Evolutionary conservation across 2,329 filamentous ascomycete species (phyloP), one percentile per base, ranked within the genome.

Genomic region (Geoglossum cookeanum): DNA sequence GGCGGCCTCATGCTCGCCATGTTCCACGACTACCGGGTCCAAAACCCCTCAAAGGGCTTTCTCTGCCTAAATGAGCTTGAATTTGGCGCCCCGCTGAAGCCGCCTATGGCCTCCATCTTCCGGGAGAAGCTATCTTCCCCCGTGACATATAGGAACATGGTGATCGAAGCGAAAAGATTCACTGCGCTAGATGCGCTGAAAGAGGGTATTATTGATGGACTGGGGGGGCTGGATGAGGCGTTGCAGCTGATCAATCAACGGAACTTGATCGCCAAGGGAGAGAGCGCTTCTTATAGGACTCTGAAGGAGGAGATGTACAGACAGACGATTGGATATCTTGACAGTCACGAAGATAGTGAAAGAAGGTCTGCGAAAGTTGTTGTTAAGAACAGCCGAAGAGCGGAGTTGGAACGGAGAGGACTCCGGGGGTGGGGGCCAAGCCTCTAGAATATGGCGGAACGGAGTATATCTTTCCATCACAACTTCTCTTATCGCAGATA

Each of bases 1-100:
- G 87, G 80, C 51, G 87, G 85, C n/a, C 73, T 90, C 60, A 90
- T 92, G 82, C 73, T 85, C 8, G 79, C 85, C 59, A 86, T 88
- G 78, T 80, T 85, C 70, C 85, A 90, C 69, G 86, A 91, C 71
- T 92, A 92, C 72, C 79, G 87, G 32, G 75, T 92, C 62, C 85
- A 87, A 72, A 84, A 84, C 65, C 78, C 83, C 0, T 65, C 74
- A 1, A 74, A 77, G 22, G 87, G 87, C 56, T 37, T 67, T 2
- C 57, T 70, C 22, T 60, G 57, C 15, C 55, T 58, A 4, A 58
- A 58, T 39, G 57, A 58, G n/a, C 22, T 57, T 13, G 61, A 62
- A 32, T 57, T 59, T 17, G 48, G 49, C 11, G 15, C 13, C 4
- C 59, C 60, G 17, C 57, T 61, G 1, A 59, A 61, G 62, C 76